Evolutionary conservation across 495 filamentous ascomycete genomes (phyloP).

Genomic region (Saxophila tyrrhenica): DNA sequence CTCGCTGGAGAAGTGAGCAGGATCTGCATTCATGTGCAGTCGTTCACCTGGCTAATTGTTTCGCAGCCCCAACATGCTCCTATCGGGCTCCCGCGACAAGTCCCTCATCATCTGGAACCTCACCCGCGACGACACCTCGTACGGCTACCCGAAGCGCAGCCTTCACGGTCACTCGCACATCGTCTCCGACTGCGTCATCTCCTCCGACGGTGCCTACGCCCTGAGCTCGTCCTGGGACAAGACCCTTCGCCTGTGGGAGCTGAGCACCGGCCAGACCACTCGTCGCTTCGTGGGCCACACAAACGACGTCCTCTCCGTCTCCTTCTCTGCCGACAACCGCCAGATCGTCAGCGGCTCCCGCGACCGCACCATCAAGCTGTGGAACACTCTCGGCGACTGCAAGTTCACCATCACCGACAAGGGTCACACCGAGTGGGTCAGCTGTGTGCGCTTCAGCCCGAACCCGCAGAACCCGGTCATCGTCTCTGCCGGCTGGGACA

Average conservation of each 20-base stretch:
- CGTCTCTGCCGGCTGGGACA: conserved; percentile 98
- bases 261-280: conserved; percentile 89
- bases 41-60: conserved; percentile 21
- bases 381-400: conserved; percentile 99
- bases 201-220: conserved; percentile 98
- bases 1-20: conserved; percentile 89
- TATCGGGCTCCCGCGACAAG: conserved; percentile 95
- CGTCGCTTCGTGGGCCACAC: conserved; percentile 97
- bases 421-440: conserved; percentile 99
- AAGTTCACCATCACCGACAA: conserved; percentile 99
- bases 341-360: conserved; percentile 99
- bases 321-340: conserved; percentile 99
- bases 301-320: conserved; percentile 98
- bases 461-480: conserved; percentile 99
- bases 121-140: conserved; percentile 92
- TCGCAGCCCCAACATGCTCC: conserved; percentile 95
- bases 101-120: conserved; percentile 99
- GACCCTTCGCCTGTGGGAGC: conserved; percentile 99
- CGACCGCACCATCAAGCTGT: conserved; percentile 98
- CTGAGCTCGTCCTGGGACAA: conserved; percentile 99
- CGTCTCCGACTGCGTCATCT: conserved; percentile 99
- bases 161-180: conserved; percentile 99
- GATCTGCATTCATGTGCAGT: neutral
- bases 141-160: conserved; percentile 97
- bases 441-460: conserved; percentile 97